Evolutionary conservation across 345 rosid species (phyloP), one percentile per base, ranked within the genome.

Genomic region (Ceriops decandra): DNA sequence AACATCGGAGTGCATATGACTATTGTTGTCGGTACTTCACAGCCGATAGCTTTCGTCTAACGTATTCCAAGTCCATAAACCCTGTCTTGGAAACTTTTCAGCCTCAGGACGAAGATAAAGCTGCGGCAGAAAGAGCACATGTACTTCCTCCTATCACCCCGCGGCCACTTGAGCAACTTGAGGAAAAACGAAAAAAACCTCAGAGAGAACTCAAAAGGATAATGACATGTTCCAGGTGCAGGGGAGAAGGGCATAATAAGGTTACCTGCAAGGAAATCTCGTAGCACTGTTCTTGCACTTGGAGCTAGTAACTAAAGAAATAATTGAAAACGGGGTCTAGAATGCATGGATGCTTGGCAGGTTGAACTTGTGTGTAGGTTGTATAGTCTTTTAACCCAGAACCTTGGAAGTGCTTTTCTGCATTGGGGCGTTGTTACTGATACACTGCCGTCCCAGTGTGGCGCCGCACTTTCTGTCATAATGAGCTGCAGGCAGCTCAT

Each of bases 161-260:
- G 0, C 76, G 17, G 78, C 56, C 82, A 86, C 66, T 82, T 83
- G 33, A 71, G 66, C 81, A 68, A 28, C 90, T 74, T 4, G 83
- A 86, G 75, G 87, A 78, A 65, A 86, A 72, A 60, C 76, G 62
- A 38, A 74, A 53, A 74, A 82, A 74, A 46, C 68, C 80, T 64
- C 79, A 75, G 28, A 88, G 86, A 68, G 79, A 78, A 31, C 82
- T 77, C 64, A 79, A 66, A 79, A 77, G 87, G 61, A 75, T 85
- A 9, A 85, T 87, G 66, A 76, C 86, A 36, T 90, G 97, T 85
- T 77, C 87, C 69, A 86, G 68, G 73, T 93, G 96, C 80, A 87
- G 83, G 68, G 89, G 89, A 47, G 91, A 82, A 38, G 98, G 98
- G 75, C 97, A 90, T 73, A 88, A 88, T 68, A 90, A 88, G 74